These are phyloP conservation scores for Trichosphaerium sp. DNA, from an alignment of 78 protist species.

Conservation along the genomic window DNA sequence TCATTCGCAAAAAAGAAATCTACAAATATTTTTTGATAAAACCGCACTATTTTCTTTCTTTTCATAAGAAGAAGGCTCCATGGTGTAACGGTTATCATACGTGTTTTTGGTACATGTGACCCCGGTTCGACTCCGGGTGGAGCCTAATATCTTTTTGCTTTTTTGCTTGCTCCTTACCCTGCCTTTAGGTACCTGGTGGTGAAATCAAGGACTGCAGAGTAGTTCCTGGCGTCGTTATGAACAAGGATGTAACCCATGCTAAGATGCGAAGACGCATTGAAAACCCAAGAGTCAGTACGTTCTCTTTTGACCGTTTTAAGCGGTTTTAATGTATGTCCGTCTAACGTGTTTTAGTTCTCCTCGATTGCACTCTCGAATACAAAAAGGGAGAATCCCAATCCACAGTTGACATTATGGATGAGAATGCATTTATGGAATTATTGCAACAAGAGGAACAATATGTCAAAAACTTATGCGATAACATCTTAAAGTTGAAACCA, in stretches of 20 bases:
- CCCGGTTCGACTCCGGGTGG: too few relatives aligned
- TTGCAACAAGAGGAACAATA: slow-evolving; percentile 89
- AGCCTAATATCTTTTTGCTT: slow-evolving; percentile 11
- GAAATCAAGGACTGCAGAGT: slow-evolving; percentile 82
- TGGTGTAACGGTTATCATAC: too few relatives aligned
- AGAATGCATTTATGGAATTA: slow-evolving; percentile 64
- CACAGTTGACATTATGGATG: slow-evolving; percentile 80
- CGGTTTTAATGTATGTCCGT: too few relatives aligned
- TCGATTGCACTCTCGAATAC: slow-evolving; percentile 91
- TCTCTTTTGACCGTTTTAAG: too few relatives aligned
- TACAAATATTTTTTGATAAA: not conserved
- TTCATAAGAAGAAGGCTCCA: not conserved
- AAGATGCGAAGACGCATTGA: slow-evolving; percentile 91
- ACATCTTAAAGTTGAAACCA: slow-evolving; percentile 90
- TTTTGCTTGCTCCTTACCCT: not conserved
- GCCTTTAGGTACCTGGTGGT: slow-evolving; percentile 93
- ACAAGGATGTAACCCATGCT: slow-evolving; percentile 97
- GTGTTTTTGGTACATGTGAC: too few relatives aligned
- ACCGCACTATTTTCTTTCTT: not conserved
- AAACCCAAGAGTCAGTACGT: slow-evolving; percentile 93
- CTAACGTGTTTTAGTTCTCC: too few relatives aligned
- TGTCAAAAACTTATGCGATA: slow-evolving; percentile 64
- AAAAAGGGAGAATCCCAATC: slow-evolving; percentile 93
- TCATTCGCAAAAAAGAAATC: not conserved
- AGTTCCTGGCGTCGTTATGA: slow-evolving; percentile 91